Evolutionary conservation across 2,329 filamentous ascomycete genomes (phyloP).

Genomic region (Colletotrichum incanum): DNA sequence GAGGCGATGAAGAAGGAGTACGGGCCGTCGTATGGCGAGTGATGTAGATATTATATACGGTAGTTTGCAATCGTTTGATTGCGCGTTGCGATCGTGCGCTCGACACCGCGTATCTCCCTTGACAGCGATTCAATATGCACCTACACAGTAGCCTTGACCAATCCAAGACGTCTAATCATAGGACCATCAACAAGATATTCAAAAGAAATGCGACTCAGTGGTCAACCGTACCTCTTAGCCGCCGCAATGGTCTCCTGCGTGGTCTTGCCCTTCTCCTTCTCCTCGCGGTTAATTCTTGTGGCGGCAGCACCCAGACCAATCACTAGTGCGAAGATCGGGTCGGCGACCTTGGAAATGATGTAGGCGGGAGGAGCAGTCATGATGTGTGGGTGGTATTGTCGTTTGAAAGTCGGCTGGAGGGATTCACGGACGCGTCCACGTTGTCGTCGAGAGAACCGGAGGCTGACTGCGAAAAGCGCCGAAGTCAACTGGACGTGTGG

Average conservation of each 20-base stretch:
- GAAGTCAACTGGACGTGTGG: background rate
- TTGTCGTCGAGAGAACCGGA: background rate
- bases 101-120: conserved; percentile 14
- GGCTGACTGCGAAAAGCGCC: background rate
- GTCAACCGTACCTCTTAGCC: conserved; percentile 58
- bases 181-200: background rate
- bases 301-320: conserved; percentile 71
- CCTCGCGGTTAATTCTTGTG: conserved; percentile 73
- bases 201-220: background rate
- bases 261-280: conserved; percentile 70
- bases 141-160: conserved; percentile 34
- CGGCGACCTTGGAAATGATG: conserved; percentile 72
- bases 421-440: background rate
- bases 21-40: conserved; percentile 62
- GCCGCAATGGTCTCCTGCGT: conserved; percentile 66
- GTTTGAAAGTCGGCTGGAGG: background rate
- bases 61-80: background rate
- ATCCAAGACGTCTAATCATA: conserved; percentile 46
- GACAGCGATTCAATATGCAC: background rate
- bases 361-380: conserved; percentile 70
- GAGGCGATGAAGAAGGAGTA: conserved; percentile 81
- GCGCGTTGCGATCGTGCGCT: background rate
- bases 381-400: conserved; percentile 24
- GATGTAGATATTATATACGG: background rate
- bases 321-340: conserved; percentile 72